Conservation (phyloP, 2,329 filamentous ascomycete genomes). For the Ophiocordyceps camponoti-leonardi region DNA sequence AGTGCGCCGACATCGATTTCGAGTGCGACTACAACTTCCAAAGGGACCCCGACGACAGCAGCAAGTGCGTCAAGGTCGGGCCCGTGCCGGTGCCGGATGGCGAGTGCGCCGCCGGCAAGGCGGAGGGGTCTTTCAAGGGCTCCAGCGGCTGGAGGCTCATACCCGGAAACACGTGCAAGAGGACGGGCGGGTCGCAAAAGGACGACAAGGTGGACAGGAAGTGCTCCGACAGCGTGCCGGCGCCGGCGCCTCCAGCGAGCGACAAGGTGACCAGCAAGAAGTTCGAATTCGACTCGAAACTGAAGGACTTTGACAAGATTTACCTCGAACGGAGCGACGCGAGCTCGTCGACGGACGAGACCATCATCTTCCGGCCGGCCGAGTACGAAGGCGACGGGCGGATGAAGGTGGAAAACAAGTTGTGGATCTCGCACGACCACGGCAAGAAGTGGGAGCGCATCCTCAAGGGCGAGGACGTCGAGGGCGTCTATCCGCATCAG, state of each 20-base stretch:
- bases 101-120: conserved; percentile 49
- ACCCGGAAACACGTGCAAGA: conserved; percentile 60
- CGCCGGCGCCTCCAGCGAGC: conserved; percentile 34
- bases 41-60: conserved; percentile 43
- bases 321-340: conserved; percentile 67
- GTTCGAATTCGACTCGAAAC: conserved; percentile 44
- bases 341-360: conserved; percentile 54
- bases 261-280: conserved; percentile 49
- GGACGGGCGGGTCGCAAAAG: conserved; percentile 42
- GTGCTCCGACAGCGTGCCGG: conserved; percentile 45
- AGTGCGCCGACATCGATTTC: conserved; percentile 72
- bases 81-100: conserved; percentile 50
- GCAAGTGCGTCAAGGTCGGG: conserved; percentile 49
- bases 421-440: conserved; percentile 69
- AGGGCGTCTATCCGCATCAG: conserved; percentile 56
- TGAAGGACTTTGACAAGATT: conserved; percentile 33
- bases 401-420: conserved; percentile 28
- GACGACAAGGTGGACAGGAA: conserved; percentile 58
- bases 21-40: conserved; percentile 94
- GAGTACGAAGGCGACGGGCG: conserved; percentile 12
- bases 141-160: conserved; percentile 87
- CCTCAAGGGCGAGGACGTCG: conserved; percentile 52
- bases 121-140: conserved; percentile 60
- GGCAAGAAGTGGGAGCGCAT: conserved; percentile 69
- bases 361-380: conserved; percentile 37